A percentile compares a stretch with the other conserved stretches of the same genome.
These are phyloP conservation scores for Hygrophorus pudorinus DNA, from an alignment of 768 basidiomycete species.

Conservation along the genomic window DNA sequence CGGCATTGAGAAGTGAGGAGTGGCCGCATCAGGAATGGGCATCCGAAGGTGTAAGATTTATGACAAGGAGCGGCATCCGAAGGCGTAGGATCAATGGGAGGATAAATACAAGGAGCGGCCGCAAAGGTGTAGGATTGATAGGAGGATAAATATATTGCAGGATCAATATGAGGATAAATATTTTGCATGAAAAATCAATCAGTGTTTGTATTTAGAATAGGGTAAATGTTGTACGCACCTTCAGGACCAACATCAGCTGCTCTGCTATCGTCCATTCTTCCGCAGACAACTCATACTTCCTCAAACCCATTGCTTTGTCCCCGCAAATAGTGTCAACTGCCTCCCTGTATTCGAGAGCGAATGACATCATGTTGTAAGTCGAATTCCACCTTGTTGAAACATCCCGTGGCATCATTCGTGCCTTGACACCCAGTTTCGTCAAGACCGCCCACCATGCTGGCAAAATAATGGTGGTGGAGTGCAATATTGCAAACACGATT, in stretches of 20 bases:
- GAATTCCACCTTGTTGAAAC: too few species aligned
- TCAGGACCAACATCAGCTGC: too few species aligned
- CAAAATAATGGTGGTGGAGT: conserved; percentile 20
- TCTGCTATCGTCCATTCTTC: conserved; percentile 23
- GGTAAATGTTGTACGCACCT: too few species aligned
- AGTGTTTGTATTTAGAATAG: too few species aligned
- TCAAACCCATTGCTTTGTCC: conserved; percentile 5
- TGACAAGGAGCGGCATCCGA: too few species aligned
- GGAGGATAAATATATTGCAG: too few species aligned
- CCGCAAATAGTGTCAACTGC: conserved; percentile 16
- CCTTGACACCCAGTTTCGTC: conserved; percentile 2
- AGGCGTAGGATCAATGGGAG: too few species aligned
- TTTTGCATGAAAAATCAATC: too few species aligned
- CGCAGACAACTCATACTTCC: conserved; percentile 11
- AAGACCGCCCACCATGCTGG: too few species aligned
- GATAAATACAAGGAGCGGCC: too few species aligned
- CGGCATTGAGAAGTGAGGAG: background rate
- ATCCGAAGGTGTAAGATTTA: conserved; percentile 15
- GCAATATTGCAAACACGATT: conserved; percentile 16
- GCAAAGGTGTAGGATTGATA: too few species aligned
- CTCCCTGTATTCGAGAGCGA: conserved; percentile 17
- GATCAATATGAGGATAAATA: too few species aligned
- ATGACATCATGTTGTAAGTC: conserved; percentile 21
- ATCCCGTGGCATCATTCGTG: conserved; percentile 21
- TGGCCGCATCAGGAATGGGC: conserved; percentile 2